Evolutionary conservation across 331 rosid species (phyloP).

Genomic region (Quercus tomentella): DNA sequence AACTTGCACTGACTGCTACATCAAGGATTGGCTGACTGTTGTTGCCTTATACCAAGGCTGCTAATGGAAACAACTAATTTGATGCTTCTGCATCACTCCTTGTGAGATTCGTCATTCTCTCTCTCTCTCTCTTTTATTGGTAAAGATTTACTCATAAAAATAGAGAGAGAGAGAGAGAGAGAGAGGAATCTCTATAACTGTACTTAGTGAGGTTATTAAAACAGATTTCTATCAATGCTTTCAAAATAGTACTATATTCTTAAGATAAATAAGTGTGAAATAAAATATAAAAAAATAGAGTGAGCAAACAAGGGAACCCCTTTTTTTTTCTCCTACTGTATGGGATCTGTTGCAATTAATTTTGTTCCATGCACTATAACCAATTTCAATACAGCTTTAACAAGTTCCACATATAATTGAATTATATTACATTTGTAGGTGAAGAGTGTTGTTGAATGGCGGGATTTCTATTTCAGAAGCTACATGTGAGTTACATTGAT

Average conservation of each 20-base stretch:
- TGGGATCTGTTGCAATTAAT: background rate
- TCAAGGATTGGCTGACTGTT: too few species aligned
- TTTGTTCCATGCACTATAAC: background rate
- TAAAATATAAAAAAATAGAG: too few species aligned
- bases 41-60: too few species aligned
- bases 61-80: too few species aligned
- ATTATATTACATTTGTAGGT: conserved; percentile 47
- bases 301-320: too few species aligned
- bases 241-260: background rate
- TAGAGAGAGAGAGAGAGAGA: too few species aligned
- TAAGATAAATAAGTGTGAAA: background rate
- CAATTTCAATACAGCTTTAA: background rate
- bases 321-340: background rate
- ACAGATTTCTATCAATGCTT: background rate
- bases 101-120: too few species aligned
- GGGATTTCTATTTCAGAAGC: conserved; percentile 69
- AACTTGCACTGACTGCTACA: too few species aligned
- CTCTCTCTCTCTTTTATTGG: too few species aligned
- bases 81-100: too few species aligned
- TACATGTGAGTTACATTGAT: conserved; percentile 59
- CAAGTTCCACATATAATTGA: background rate
- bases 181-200: background rate
- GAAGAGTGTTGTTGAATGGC: conserved; percentile 90
- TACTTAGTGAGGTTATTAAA: background rate
- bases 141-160: too few species aligned